phyloP scores from a whole-genome alignment of 257 asterid species.

The Forsythia suspensa region DNA sequence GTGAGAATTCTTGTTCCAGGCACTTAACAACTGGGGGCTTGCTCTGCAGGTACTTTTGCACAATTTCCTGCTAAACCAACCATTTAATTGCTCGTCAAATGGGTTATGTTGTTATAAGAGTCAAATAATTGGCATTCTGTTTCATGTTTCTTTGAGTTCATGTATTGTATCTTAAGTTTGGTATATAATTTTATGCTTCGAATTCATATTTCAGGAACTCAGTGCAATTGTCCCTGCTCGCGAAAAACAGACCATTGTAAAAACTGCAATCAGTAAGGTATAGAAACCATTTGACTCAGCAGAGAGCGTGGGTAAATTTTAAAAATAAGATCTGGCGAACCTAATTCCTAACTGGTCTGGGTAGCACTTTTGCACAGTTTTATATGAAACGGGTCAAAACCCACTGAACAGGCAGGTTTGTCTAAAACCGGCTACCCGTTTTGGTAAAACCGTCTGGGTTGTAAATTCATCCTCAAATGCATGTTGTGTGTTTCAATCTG shows the following conservation, averaged over 20 bases:
- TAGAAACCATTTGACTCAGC: slow-evolving; percentile 11
- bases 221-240: slow-evolving; percentile 99
- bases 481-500: not conserved
- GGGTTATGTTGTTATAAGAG: slow-evolving; percentile 20
- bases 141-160: slow-evolving; percentile 7
- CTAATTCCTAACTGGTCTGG: not conserved
- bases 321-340: not conserved
- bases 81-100: not conserved
- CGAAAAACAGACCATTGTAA: slow-evolving; percentile 88
- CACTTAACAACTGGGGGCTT: slow-evolving; percentile 99
- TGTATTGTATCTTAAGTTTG: slow-evolving; percentile 16
- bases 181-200: slow-evolving; percentile 16
- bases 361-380: not conserved
- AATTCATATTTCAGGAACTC: slow-evolving; percentile 72
- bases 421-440: not conserved
- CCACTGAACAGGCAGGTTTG: not conserved
- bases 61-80: slow-evolving; percentile 8
- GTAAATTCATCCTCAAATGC: not conserved
- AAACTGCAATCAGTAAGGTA: slow-evolving; percentile 96
- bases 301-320: slow-evolving; percentile 14
- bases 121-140: slow-evolving; percentile 4
- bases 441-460: not conserved
- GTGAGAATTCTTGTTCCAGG: slow-evolving; percentile 49
- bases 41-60: slow-evolving; percentile 83
- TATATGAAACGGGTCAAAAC: not conserved